These are phyloP conservation scores for Aspergillus sp. DNA, from an alignment of 2,329 filamentous ascomycete genomes.

Conservation along the genomic window DNA sequence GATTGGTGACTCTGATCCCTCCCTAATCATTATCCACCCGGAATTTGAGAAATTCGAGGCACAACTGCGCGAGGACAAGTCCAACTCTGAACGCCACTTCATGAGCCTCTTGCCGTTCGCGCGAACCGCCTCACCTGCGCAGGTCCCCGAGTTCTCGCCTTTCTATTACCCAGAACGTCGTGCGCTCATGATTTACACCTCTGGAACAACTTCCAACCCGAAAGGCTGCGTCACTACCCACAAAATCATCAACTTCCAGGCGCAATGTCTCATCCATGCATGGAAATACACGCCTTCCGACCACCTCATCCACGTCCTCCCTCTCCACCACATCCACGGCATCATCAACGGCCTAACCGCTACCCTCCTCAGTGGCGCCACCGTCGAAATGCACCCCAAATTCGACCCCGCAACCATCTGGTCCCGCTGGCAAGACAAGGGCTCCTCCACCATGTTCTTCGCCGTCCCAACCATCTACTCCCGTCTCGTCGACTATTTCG, in stretches of 20 bases:
- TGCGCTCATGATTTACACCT: constrained; percentile 46
- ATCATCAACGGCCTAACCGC: constrained; percentile 52
- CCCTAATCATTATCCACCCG: constrained; percentile 42
- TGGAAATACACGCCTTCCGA: constrained; percentile 38
- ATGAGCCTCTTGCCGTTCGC: constrained; percentile 26
- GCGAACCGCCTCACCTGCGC: constrained; percentile 19
- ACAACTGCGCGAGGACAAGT: constrained; percentile 30
- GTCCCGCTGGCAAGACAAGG: constrained; percentile 45
- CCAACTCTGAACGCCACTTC: constrained; percentile 27
- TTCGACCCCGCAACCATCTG: constrained; percentile 49
- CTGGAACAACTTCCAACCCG: constrained; percentile 43
- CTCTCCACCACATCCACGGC: constrained; percentile 53
- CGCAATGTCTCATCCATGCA: constrained; percentile 29
- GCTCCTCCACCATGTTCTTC: constrained; percentile 49
- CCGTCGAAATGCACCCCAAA: constrained; percentile 50
- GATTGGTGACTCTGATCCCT: constrained; percentile 44
- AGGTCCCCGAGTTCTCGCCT: constrained; percentile 34
- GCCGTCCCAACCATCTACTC: constrained; percentile 55
- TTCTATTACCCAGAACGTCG: constrained; percentile 30
- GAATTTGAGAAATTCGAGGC: constrained; percentile 36
- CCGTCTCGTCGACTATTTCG: constrained; percentile 48
- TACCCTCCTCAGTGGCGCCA: constrained; percentile 46
- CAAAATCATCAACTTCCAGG: constrained; percentile 39
- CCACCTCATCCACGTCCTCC: constrained; percentile 51
- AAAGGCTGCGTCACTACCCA: constrained; percentile 47